Base-by-base conservation (phyloP, 2,329 filamentous ascomycete species). In the Ophiostoma quercus region DNA sequence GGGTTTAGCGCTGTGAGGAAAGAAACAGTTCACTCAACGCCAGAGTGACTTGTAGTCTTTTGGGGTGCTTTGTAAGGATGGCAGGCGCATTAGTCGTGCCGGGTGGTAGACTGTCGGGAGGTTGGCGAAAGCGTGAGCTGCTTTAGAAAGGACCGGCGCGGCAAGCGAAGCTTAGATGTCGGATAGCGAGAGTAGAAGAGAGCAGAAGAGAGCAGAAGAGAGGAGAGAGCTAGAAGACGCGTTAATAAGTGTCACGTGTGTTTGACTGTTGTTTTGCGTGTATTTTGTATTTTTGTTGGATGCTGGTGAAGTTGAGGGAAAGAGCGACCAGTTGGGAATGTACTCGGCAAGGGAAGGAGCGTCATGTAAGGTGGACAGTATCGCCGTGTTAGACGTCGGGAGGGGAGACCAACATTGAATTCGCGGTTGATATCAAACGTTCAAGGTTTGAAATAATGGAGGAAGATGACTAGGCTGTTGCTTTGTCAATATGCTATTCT, bases 21-120 rank as follows among this genome's bases (percentile, higher is more conserved):
- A 34, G 32, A 65, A 19, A 16, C 57, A 29, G 57, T n/a, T 62
- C 60, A 62, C 29, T 63, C 29, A 25, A 62, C 25, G 57, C 57
- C 60, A 39, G 51, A 57, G 51, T 29, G 51, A 29, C 51, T 57
- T 57, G 51, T 25, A 57, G 32, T 65, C 19, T 65, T 39, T 12
- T 22, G 62, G 19, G 62, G 19, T 37, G 8, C 8, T 65, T 65
- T 39, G 62, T 39, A 65, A 65, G 34, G 19, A 12, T 34, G 62
- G 32, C 62, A 65, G 60, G 62, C 19, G 62, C 62, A 65, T 65
- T 22, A 39, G 62, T 65, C 62, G 62, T 39, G 62, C 34, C 57
- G 14, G 25, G 54, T 29, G 7, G 9, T 22, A 51, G 16, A 51
- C 51, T 22, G n/a, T 57, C 19, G 43, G 16, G 4, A 16, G 14